A percentile compares a stretch with the other conserved stretches of the same genome.
These are phyloP conservation scores for Hanseniaspora occidentalis DNA, from an alignment of 805 yeast species.

Conservation along the genomic window DNA sequence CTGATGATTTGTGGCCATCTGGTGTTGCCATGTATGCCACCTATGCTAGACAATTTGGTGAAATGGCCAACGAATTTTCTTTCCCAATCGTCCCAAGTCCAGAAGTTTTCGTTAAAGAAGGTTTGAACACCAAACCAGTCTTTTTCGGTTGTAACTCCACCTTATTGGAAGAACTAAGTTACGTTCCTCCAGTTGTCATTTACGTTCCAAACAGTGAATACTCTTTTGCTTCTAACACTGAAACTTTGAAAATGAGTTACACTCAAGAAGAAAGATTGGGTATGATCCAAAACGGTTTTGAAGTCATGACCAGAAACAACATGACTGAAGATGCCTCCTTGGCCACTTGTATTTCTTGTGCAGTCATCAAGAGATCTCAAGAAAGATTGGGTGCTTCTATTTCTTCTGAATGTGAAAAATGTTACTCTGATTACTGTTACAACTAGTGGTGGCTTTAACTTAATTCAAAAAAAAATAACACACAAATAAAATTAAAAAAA, in stretches of 20 bases:
- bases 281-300: conserved; percentile 65
- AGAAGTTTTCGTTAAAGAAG: conserved; percentile 43
- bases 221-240: conserved; percentile 53
- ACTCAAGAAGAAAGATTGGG: conserved; percentile 40
- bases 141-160: conserved; percentile 74
- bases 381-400: conserved; percentile 54
- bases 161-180: conserved; percentile 42
- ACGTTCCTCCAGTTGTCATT: conserved; percentile 62
- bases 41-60: conserved; percentile 43
- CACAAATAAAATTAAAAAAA: neutral
- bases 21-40: conserved; percentile 49
- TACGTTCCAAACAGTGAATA: conserved; percentile 66
- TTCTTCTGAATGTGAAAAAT: conserved; percentile 54
- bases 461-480: neutral
- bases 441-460: conserved; percentile 14
- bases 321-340: conserved; percentile 57
- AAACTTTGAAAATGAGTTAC: conserved; percentile 60
- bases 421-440: conserved; percentile 63
- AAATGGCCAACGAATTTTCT: conserved; percentile 42
- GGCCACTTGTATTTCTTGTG: conserved; percentile 73
- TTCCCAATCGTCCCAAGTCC: conserved; percentile 76
- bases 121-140: conserved; percentile 56
- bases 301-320: conserved; percentile 54
- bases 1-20: conserved; percentile 49
- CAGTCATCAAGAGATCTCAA: conserved; percentile 64